phyloP scores from a whole-genome alignment of 2,329 filamentous ascomycete genomes.

The Amylocarpus encephaloides region DNA sequence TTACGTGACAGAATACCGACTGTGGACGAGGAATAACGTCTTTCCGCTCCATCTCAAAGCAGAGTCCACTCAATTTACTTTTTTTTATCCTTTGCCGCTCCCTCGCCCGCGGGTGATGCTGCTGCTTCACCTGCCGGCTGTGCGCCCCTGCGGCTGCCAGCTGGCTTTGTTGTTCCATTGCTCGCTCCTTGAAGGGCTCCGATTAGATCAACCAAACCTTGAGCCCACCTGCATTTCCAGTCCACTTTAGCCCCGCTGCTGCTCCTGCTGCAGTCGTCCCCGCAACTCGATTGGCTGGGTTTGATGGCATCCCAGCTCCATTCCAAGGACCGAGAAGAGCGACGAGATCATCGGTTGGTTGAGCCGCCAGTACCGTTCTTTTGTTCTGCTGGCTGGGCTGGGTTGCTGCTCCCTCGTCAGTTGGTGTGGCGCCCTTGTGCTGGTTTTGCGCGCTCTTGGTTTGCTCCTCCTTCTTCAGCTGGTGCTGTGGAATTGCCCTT shows the following conservation, averaged over 20 bases:
- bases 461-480: neutral
- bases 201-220: constrained; percentile 7
- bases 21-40: too few species aligned
- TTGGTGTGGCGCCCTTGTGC: neutral
- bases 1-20: too few species aligned
- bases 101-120: neutral
- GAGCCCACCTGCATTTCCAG: neutral
- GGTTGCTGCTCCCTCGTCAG: neutral
- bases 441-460: too few species aligned
- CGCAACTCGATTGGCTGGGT: neutral
- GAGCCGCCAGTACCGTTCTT: constrained; percentile 4
- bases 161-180: neutral
- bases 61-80: neutral
- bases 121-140: neutral
- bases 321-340: constrained; percentile 5
- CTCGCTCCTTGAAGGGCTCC: constrained; percentile 1
- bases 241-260: neutral
- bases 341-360: constrained; percentile 1
- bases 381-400: neutral
- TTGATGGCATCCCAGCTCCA: neutral
- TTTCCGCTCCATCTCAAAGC: neutral
- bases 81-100: neutral
- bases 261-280: neutral
- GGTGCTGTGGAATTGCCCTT: neutral
- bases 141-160: neutral